Base-by-base conservation (phyloP, 176 grass and related monocot species). In the Rhynchospora pubera region DNA sequence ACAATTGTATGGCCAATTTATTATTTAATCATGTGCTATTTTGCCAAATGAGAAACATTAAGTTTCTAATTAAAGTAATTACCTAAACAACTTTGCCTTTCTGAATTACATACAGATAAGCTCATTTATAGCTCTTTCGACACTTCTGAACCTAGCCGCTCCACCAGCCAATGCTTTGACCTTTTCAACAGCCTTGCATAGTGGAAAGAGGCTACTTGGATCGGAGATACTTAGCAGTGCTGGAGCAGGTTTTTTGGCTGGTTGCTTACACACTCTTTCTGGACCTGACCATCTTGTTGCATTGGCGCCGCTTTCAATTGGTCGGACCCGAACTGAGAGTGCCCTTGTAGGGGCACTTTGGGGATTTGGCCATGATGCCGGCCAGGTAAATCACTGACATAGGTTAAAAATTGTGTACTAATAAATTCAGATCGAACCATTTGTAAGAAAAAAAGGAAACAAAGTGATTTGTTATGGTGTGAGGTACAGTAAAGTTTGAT, bases 341-440 rank as follows among this genome's bases (percentile, higher is more conserved):
- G 97, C 93, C 9, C 56, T 99, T 71, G 97, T 99, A 16, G 93
- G 97, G 44, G 97, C 97, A n/a, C 92, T 99, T 34, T 99, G 97
- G 97, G 97, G 97, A 18, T 99, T 93, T 83, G 97, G 97, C 10
- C 97, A 99, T 75, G 97, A 99, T 46, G 97, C 97, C 5, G 97
- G 97, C 45, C 79, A 82, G 79, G 79, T 82, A 82, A 82, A 8
- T 82, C 28, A 82, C 5, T 50, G 46, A 65, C 19, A 64, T 62
- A 9, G 13, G 18, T 62, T 11, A 10, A 80, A 62, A 22, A 59
- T 80, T 50, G 43, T 45, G 68, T 45, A 45, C 8, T 70, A 70
- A 46, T 70, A 44, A 19, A 10, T 44, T 45, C 39, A 24, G 68
- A 48, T 72, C 24, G 2, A n/a, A 30, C 22, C 13, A 18, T 15